phyloP scores from a whole-genome alignment of 2,329 filamentous ascomycete species.

The Cordyceps militaris region DNA sequence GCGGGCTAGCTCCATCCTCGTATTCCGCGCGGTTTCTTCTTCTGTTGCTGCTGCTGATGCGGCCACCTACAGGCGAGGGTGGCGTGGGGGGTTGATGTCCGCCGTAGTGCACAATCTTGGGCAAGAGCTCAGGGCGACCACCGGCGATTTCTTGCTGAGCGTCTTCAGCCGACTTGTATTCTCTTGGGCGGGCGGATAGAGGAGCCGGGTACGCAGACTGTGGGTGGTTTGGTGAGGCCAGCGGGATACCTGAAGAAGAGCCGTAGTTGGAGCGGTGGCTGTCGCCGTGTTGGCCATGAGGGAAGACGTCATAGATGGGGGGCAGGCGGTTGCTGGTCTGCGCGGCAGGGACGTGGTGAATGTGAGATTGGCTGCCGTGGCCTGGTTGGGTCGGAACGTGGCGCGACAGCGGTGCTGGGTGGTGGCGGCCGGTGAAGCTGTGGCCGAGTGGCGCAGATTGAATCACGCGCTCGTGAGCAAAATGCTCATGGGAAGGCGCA shows the following conservation, averaged over 20 bases:
- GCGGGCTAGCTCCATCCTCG: slow-evolving; percentile 83
- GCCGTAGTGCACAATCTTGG: slow-evolving; percentile 91
- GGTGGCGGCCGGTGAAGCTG: slow-evolving; percentile 86
- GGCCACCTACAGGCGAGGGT: slow-evolving; percentile 61
- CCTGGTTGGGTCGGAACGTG: slow-evolving; percentile 77
- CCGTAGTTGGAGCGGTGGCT: slow-evolving; percentile 46
- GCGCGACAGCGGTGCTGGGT: slow-evolving; percentile 66
- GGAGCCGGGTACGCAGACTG: slow-evolving; percentile 45
- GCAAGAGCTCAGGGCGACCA: slow-evolving; percentile 85
- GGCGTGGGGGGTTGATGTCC: slow-evolving; percentile 90
- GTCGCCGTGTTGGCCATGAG: slow-evolving; percentile 61
- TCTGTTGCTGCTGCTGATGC: slow-evolving; percentile 38
- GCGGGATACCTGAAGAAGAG: slow-evolving; percentile 58
- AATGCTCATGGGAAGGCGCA: slow-evolving; percentile 86
- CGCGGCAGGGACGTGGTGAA: slow-evolving; percentile 79
- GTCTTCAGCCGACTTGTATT: slow-evolving; percentile 94
- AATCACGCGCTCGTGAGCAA: slow-evolving; percentile 89
- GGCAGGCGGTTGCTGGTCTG: slow-evolving; percentile 90
- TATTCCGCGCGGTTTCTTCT: slow-evolving; percentile 81
- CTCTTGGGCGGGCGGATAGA: slow-evolving; percentile 60
- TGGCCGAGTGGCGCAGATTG: slow-evolving; percentile 94
- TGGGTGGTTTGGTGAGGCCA: slow-evolving; percentile 72
- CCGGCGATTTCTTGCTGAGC: slow-evolving; percentile 84
- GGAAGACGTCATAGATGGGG: slow-evolving; percentile 91
- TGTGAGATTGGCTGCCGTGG: slow-evolving; percentile 76